Base-by-base conservation (phyloP, 352 stramenopile genomes). In the Thalassiosira mediterranea region DNA sequence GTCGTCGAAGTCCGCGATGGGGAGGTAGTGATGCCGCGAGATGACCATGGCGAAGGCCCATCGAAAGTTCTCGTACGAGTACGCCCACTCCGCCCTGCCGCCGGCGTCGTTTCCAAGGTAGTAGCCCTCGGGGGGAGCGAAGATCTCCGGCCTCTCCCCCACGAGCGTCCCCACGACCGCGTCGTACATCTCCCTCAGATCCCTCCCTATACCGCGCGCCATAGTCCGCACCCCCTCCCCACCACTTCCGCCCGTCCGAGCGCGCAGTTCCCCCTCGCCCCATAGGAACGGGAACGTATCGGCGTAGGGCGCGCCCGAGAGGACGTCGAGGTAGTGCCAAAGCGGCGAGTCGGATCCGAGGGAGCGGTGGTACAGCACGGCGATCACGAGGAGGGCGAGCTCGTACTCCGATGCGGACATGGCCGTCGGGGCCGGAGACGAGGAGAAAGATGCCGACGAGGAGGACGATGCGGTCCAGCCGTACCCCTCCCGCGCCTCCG, bases 41-140 rank as follows among this genome's bases (percentile, higher is more conserved):
- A 90, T 90, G 8, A 92, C 74, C 54, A 92, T 72, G 10, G 86
- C 81, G 82, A 91, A 91, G 8, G 86, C 86, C 86, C 86, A 91
- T 56, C 83, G 65, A 67, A 91, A 91, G 4, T 81, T 81, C 53
- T 82, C 46, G 42, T 81, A 86, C 0, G 86, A 92, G 63, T 87
- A 90, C 15, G 68, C 53, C 76, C 72, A 84, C 42, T 85, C 72
- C 21, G 61, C 62, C 11, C 68, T 49, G 17, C 48, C 51, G 17
- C 28, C 32, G 13, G 63, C 42, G 44, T 52, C 26, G 4, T 54
- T 11, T 63, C 49, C 31, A 11, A 54, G 34, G 40, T 17, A 10
- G 59, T 75, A 54, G 1, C 49, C 42, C 15, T 63, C 34, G 25
- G 47, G 59, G 53, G 71, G 60, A 38, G 59, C 77, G 83, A 92